Percentiles rank a stretch among this genome's conserved stretches.
These are phyloP conservation scores for Metarhizium robertsii DNA, from an alignment of 2,329 filamentous ascomycete species.

Conservation along the genomic window DNA sequence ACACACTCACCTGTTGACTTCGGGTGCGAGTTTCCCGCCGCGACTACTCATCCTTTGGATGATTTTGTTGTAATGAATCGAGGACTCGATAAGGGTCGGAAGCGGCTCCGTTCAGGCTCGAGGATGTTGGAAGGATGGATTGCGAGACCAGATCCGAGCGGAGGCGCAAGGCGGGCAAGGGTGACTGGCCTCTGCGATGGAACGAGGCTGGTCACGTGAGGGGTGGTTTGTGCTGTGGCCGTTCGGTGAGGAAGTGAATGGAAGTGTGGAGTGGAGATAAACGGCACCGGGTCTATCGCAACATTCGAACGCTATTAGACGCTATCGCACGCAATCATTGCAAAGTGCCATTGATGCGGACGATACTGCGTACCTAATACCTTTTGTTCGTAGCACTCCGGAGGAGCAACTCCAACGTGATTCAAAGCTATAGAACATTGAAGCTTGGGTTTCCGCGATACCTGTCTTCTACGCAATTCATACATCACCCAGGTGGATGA, in stretches of 20 bases:
- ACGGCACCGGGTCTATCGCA: no score
- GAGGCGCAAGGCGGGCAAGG: constrained; percentile 15
- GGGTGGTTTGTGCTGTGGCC: background rate
- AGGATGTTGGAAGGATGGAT: constrained; percentile 18
- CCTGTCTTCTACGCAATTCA: no score
- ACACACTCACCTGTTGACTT: constrained; percentile 78
- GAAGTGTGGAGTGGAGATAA: background rate
- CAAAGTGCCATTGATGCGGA: no score
- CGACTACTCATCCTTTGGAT: constrained; percentile 90
- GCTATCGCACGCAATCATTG: no score
- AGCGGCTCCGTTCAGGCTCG: constrained; percentile 7
- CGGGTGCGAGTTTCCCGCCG: constrained; percentile 93
- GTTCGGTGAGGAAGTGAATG: background rate
- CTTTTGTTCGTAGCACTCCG: no score
- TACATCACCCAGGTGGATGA: no score
- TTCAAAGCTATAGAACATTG: background rate
- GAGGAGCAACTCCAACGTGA: background rate
- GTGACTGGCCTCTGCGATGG: constrained; percentile 17
- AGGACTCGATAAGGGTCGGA: constrained; percentile 18
- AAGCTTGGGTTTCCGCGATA: no score
- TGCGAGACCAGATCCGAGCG: constrained; percentile 20
- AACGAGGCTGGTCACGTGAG: constrained; percentile 17
- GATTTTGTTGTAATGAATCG: constrained; percentile 21
- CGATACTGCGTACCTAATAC: no score
- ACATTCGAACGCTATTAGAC: no score